phyloP scores from a whole-genome alignment of 2,329 filamentous ascomycete species.

The Akanthomyces muscarius region DNA sequence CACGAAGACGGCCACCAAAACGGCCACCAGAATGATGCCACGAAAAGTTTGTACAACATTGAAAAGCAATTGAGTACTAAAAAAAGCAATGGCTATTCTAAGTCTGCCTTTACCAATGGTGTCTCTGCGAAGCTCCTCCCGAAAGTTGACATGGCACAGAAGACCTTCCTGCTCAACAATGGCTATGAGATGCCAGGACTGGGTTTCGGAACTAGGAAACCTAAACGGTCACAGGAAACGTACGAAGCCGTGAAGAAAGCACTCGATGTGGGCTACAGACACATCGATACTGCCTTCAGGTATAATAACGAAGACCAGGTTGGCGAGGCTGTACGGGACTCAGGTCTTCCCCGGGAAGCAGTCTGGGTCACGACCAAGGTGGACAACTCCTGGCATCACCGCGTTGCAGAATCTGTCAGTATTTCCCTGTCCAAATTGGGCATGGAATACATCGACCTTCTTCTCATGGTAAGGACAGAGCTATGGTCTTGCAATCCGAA shows the following conservation, averaged over 20 bases:
- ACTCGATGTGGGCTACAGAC: constrained; percentile 3
- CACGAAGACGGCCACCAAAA: not conserved
- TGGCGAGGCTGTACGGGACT: constrained; percentile 9
- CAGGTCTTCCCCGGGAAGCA: not conserved
- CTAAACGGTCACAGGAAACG: not conserved
- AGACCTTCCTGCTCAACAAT: constrained; percentile 1
- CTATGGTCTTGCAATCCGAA: not conserved
- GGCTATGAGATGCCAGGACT: constrained; percentile 6
- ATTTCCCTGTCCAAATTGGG: constrained; percentile 3
- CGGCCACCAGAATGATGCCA: not conserved
- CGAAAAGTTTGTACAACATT: not conserved
- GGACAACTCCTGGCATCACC: constrained; percentile 13
- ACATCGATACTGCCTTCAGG: constrained; percentile 11
- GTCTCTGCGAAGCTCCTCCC: not conserved
- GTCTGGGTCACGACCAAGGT: constrained; percentile 16
- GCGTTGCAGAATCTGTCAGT: constrained; percentile 12
- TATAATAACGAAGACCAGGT: constrained; percentile 16
- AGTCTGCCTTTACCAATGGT: not conserved
- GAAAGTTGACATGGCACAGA: not conserved
- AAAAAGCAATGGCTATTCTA: not conserved
- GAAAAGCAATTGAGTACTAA: not conserved
- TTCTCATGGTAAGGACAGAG: constrained; percentile 6
- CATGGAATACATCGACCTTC: constrained; percentile 7
- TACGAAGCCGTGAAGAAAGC: not conserved
- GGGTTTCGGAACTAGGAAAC: constrained; percentile 8